Base-by-base conservation (phyloP, 352 stramenopile species). In the Phytophthora idaei region DNA sequence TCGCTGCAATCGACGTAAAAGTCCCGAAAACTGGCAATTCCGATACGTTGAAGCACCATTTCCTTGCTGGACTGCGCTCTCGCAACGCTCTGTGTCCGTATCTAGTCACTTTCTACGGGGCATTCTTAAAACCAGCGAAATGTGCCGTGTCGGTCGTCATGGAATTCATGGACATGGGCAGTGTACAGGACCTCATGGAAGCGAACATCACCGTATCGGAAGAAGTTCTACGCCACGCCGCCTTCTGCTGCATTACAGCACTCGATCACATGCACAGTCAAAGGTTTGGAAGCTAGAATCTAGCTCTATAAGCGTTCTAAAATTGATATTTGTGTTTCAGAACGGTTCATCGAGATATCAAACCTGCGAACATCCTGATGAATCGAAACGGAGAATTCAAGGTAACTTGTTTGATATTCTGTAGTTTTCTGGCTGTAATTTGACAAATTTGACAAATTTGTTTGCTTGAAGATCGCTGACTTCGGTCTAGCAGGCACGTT, bases 141-240 rank as follows among this genome's bases (percentile, higher is more conserved):
- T 84, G 85, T 27, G 85, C 78, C 0, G 78, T 98, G 29, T 92
- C 79, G 27, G 90, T 98, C 25, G 90, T 96, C 42, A 94, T 98
- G 80, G 92, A 98, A 64, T 97, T 97, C 45, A 98, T 98, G 92
- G 86, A 98, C 49, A 86, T 90, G 58, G 92, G 92, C 15, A 96
- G 86, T 41, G 66, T 97, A 0, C 88, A 97, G 55, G 85, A 94
- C 32, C 66, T 92, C 2, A 55, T 92, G 7, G 77, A 89, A n/a
- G 68, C 63, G 0, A 73, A 74, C 5, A 50, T 81, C 14, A 76
- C 78, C 0, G 67, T 90, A 2, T 75, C 83, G 0, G 87, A 95
- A 56, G 46, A 67, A 3, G 68, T 95, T 0, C 31, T 97, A 37
- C 75, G 80, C 2, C 87, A 95, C 49, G 82, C 90, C n/a, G 78